These are phyloP conservation scores for Calendula officinalis DNA, from an alignment of 129 eudicot species.

Conservation along the genomic window DNA sequence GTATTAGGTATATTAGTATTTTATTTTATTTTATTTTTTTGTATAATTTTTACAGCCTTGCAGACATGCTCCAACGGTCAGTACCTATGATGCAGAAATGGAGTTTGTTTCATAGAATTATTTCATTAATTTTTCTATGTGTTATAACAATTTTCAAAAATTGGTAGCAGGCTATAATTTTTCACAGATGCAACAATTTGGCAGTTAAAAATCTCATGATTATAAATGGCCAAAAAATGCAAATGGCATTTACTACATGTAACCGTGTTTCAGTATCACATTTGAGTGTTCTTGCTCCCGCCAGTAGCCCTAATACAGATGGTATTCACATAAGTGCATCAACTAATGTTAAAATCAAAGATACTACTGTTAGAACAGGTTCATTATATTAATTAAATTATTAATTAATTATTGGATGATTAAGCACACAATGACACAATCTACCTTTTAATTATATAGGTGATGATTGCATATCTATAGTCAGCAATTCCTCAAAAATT, in stretches of 20 bases:
- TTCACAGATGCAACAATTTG: slow-evolving; percentile 72
- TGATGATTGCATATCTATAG: slow-evolving; percentile 87
- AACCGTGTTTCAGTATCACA: slow-evolving; percentile 42
- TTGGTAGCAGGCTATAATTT: slow-evolving; percentile 73
- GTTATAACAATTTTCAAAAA: slow-evolving; percentile 16
- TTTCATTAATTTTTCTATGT: neutral
- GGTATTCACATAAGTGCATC: slow-evolving; percentile 83
- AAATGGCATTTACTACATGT: slow-evolving; percentile 64
- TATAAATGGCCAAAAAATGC: slow-evolving; percentile 78
- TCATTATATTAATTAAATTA: slow-evolving; percentile 9
- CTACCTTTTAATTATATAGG: slow-evolving; percentile 38
- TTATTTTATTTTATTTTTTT: no score
- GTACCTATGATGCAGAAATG: slow-evolving; percentile 29
- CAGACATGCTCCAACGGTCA: slow-evolving; percentile 96
- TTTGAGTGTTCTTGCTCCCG: slow-evolving; percentile 57
- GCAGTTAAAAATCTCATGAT: slow-evolving; percentile 50
- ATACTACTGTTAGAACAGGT: slow-evolving; percentile 63
- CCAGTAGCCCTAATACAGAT: slow-evolving; percentile 74
- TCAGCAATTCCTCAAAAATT: slow-evolving; percentile 65
- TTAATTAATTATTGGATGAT: neutral
- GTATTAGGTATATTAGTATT: no score
- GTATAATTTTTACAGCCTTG: slow-evolving; percentile 83
- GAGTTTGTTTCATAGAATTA: slow-evolving; percentile 24
- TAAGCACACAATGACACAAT: slow-evolving; percentile 3
- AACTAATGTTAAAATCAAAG: slow-evolving; percentile 48